Percentiles rank a stretch among this genome's conserved stretches.
phyloP scores from a whole-genome alignment of 768 basidiomycete species.

The Gloeophyllum trabeum region DNA sequence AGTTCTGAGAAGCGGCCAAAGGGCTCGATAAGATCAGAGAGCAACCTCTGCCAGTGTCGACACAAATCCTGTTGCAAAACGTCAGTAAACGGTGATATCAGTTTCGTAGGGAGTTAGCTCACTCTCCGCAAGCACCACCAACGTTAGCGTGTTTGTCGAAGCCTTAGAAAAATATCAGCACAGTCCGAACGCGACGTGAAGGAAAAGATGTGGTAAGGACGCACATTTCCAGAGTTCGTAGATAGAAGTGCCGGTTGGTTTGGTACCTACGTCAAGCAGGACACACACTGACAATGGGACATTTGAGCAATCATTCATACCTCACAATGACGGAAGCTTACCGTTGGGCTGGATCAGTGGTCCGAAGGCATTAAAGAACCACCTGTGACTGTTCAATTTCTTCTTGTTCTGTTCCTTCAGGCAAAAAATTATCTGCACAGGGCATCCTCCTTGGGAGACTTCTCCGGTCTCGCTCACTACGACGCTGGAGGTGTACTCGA shows the following conservation, averaged over 20 bases:
- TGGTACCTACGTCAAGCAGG: constrained; percentile 91
- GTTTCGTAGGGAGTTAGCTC: constrained; percentile 11
- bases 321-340: constrained; percentile 15
- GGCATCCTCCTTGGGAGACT: constrained; percentile 62
- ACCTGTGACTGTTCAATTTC: constrained; percentile 90
- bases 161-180: constrained; percentile 17
- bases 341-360: constrained; percentile 81
- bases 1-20: constrained; percentile 90
- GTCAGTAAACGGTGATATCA: background rate
- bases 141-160: constrained; percentile 81
- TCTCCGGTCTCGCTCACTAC: constrained; percentile 74
- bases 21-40: constrained; percentile 62
- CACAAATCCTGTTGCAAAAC: constrained; percentile 58
- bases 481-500: constrained; percentile 76
- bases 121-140: constrained; percentile 96
- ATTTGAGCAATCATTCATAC: constrained; percentile 1
- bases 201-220: constrained; percentile 3
- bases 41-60: constrained; percentile 69
- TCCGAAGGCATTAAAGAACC: constrained; percentile 97
- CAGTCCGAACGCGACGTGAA: background rate
- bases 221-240: constrained; percentile 94
- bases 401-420: constrained; percentile 96
- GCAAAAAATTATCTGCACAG: constrained; percentile 84
- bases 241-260: constrained; percentile 88
- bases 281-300: constrained; percentile 53